phyloP scores from a whole-genome alignment of 768 basidiomycete genomes.

The Boletus sensibilis region DNA sequence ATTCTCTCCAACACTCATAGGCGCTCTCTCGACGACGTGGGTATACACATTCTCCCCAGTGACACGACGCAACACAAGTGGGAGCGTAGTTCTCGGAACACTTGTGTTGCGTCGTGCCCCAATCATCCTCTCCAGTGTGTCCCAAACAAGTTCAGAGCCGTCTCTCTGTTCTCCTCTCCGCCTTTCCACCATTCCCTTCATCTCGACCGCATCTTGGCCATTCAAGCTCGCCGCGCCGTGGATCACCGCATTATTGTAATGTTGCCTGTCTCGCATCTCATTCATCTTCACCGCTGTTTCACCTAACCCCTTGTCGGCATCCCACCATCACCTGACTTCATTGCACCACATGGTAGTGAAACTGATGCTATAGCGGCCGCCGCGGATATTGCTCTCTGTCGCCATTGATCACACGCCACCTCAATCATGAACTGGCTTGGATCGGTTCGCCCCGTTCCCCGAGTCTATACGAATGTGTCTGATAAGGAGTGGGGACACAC shows the following conservation, averaged over 20 bases:
- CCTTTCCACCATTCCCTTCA: not conserved
- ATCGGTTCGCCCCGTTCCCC: constrained; percentile 10
- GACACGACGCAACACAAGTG: constrained; percentile 32
- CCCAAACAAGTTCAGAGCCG: not conserved
- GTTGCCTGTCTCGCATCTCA: not conserved
- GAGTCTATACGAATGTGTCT: not conserved
- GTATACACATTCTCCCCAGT: not conserved
- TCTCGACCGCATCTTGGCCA: not conserved
- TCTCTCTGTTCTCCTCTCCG: not conserved
- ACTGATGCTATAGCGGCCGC: not conserved
- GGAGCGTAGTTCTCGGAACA: constrained; percentile 50
- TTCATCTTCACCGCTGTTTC: not conserved
- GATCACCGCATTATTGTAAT: not conserved
- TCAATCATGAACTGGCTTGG: not conserved
- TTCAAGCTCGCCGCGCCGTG: not conserved
- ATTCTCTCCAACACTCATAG: too few relatives aligned
- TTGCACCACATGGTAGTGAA: not conserved
- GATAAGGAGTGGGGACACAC: not conserved
- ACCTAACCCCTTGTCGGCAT: not conserved
- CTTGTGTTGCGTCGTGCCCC: constrained; percentile 30
- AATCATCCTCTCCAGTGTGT: not conserved
- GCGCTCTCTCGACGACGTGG: not conserved
- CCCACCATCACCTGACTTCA: constrained; percentile 11
- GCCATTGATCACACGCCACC: not conserved
- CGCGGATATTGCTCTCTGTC: not conserved